These are phyloP conservation scores for Perkinsela sp. DNA, from an alignment of 208 protist genomes.

Conservation along the genomic window DNA sequence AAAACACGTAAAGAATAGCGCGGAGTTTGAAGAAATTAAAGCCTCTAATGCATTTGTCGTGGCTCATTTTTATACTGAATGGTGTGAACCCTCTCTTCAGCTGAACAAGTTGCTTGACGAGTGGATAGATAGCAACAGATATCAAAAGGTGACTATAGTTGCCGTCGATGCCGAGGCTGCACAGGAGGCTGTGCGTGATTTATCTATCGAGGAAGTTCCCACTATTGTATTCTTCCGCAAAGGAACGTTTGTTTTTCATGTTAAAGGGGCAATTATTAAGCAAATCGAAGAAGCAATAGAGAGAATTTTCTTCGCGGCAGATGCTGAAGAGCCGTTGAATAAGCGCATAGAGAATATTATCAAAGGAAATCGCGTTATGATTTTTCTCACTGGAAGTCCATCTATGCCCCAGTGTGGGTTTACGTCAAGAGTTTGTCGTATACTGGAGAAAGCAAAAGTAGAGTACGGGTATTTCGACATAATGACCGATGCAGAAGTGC, in stretches of 20 bases:
- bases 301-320: slow-evolving; percentile 29
- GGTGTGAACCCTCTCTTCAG: slow-evolving; percentile 53
- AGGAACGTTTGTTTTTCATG: slow-evolving; percentile 34
- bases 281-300: slow-evolving; percentile 28
- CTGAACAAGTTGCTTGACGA: slow-evolving; percentile 20
- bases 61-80: slow-evolving; percentile 51
- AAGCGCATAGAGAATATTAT: slow-evolving; percentile 50
- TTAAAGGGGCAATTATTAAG: slow-evolving; percentile 37
- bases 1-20: not conserved
- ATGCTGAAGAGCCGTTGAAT: slow-evolving; percentile 19
- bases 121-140: not conserved
- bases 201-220: slow-evolving; percentile 52
- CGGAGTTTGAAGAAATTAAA: not conserved
- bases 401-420: slow-evolving; percentile 64
- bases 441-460: slow-evolving; percentile 22
- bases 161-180: slow-evolving; percentile 34
- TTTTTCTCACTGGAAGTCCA: slow-evolving; percentile 68
- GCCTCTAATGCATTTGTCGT: slow-evolving; percentile 17
- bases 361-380: slow-evolving; percentile 25
- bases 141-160: slow-evolving; percentile 21
- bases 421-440: slow-evolving; percentile 30
- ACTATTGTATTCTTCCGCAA: slow-evolving; percentile 41
- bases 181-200: slow-evolving; percentile 23
- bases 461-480: slow-evolving; percentile 62
- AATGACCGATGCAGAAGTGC: slow-evolving; percentile 52